phyloP scores from a whole-genome alignment of 1,284 basidiomycete genomes.

The Irpex sp. region DNA sequence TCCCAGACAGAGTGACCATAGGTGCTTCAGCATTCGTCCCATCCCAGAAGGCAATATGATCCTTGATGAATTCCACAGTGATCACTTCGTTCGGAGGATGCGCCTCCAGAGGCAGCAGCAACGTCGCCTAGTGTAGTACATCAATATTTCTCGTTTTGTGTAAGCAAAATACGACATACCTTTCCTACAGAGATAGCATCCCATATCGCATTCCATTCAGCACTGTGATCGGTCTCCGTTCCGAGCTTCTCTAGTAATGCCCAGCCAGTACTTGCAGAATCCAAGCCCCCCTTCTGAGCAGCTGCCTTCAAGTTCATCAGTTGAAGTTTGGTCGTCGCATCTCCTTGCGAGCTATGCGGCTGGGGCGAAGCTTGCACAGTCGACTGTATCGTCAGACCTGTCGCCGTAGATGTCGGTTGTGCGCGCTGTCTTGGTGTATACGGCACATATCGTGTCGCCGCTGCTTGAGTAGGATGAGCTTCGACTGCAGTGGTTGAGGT shows the following conservation, averaged over 20 bases:
- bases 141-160: conserved; percentile 1
- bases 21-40: conserved; percentile 41
- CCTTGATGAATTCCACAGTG: conserved; percentile 72
- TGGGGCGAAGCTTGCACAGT: conserved; percentile 35
- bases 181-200: conserved; percentile 62
- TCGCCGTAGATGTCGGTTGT: conserved; percentile 48
- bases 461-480: conserved; percentile 20
- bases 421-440: conserved; percentile 55
- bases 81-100: conserved; percentile 47
- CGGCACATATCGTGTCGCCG: conserved; percentile 44
- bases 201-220: conserved; percentile 80
- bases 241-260: conserved; percentile 79
- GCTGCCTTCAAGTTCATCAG: conserved; percentile 79
- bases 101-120: conserved; percentile 71
- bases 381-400: conserved; percentile 37
- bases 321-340: conserved; percentile 68
- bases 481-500: conserved; percentile 11
- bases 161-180: conserved; percentile 36
- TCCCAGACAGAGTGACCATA: conserved; percentile 76
- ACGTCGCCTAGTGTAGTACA: conserved; percentile 54
- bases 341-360: conserved; percentile 34
- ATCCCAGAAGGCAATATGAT: conserved; percentile 71
- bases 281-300: conserved; percentile 72
- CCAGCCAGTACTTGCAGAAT: conserved; percentile 74
- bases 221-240: conserved; percentile 52